A percentile compares a stretch with the other conserved stretches of the same genome.
Evolutionary conservation across 257 asterid species (phyloP).

Genomic region (Solanum pimpinellifolium): DNA sequence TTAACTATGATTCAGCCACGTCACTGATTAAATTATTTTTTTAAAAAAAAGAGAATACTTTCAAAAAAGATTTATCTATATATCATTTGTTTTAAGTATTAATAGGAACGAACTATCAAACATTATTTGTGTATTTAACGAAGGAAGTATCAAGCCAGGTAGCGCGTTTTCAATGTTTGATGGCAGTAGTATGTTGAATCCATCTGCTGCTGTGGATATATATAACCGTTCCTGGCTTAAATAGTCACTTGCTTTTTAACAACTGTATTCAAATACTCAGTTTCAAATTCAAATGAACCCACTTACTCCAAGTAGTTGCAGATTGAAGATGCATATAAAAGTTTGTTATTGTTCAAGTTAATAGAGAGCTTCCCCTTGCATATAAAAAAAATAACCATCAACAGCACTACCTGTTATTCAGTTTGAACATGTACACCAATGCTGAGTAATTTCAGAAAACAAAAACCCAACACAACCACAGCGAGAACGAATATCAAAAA

Average conservation of each 20-base stretch:
- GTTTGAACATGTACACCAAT: not conserved
- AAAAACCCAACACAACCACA: not conserved
- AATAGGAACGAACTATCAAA: not conserved
- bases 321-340: not conserved
- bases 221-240: not conserved
- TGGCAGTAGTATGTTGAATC: not conserved
- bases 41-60: too few relatives aligned
- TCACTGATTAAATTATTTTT: too few relatives aligned
- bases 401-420: not conserved
- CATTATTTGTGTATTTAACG: not conserved
- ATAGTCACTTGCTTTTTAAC: too few relatives aligned
- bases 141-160: not conserved
- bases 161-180: not conserved
- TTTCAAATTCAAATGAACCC: not conserved
- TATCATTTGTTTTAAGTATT: too few relatives aligned
- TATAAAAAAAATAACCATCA: too few relatives aligned
- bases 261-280: not conserved
- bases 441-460: too few relatives aligned
- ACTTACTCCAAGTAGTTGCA: not conserved
- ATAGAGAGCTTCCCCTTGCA: not conserved
- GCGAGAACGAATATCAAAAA: not conserved
- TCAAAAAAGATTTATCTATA: too few relatives aligned
- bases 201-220: not conserved
- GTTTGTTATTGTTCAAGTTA: not conserved
- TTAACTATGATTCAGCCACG: rapidly evolving